phyloP scores from a whole-genome alignment of 2,329 filamentous ascomycete genomes.

The Pleomassaria siparia region DNA sequence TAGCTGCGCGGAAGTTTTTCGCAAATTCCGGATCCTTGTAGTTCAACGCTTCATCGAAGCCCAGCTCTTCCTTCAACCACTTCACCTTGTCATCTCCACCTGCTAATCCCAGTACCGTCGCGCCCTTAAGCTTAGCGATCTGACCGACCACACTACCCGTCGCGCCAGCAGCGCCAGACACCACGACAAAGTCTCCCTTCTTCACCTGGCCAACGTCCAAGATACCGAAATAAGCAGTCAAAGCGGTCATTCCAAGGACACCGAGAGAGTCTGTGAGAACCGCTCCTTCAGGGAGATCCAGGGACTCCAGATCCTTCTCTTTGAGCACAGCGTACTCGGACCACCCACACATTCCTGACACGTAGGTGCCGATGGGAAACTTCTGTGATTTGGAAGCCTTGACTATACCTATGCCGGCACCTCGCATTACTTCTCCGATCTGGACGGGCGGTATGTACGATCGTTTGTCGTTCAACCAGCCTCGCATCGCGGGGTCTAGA shows the following conservation, averaged over 20 bases:
- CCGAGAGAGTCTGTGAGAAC: constrained; percentile 57
- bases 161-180: constrained; percentile 76
- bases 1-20: constrained; percentile 51
- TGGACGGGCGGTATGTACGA: constrained; percentile 70
- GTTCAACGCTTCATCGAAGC: constrained; percentile 58
- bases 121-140: constrained; percentile 72
- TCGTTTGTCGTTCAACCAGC: constrained; percentile 62
- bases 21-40: constrained; percentile 55
- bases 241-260: constrained; percentile 63
- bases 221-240: constrained; percentile 78
- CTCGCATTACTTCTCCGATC: constrained; percentile 70
- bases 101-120: constrained; percentile 54
- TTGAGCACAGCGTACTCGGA: constrained; percentile 63
- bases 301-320: constrained; percentile 52
- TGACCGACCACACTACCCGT: constrained; percentile 77
- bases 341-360: constrained; percentile 62
- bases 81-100: constrained; percentile 56
- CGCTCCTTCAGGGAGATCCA: constrained; percentile 50
- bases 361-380: constrained; percentile 60
- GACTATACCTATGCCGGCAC: constrained; percentile 61
- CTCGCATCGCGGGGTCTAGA: constrained; percentile 75
- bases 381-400: constrained; percentile 60
- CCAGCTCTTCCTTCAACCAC: constrained; percentile 57
- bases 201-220: constrained; percentile 67
- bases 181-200: constrained; percentile 72